Percentiles rank a stretch among this genome's conserved stretches.
phyloP scores from a whole-genome alignment of 1,139 yeast genomes.

The Suhomyces atakaporum region DNA sequence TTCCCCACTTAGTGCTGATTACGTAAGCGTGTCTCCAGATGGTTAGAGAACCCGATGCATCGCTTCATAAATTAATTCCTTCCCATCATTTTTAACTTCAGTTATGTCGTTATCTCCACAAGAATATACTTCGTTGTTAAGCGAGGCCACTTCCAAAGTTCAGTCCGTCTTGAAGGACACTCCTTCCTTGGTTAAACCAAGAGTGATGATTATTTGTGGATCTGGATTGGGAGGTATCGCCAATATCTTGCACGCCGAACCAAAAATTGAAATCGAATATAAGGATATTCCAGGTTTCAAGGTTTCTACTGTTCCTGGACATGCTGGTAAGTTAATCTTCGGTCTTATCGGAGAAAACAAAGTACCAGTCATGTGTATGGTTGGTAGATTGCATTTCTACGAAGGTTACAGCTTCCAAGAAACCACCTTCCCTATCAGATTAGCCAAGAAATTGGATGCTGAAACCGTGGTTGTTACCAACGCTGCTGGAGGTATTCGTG shows the following conservation, averaged over 20 bases:
- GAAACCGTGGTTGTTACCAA: slow-evolving; percentile 74
- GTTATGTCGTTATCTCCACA: slow-evolving; percentile 15
- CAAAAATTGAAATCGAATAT: slow-evolving; percentile 59
- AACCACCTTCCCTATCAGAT: slow-evolving; percentile 84
- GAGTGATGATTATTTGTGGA: slow-evolving; percentile 85
- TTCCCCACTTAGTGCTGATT: not conserved
- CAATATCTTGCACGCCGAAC: slow-evolving; percentile 43
- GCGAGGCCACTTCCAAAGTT: slow-evolving; percentile 23
- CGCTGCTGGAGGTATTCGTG: slow-evolving; percentile 90
- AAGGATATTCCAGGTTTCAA: slow-evolving; percentile 77
- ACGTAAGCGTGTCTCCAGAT: slow-evolving; percentile 1
- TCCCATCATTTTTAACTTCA: slow-evolving; percentile 4
- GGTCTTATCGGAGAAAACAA: slow-evolving; percentile 70
- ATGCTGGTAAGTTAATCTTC: slow-evolving; percentile 78
- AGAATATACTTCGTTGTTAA: slow-evolving; percentile 24
- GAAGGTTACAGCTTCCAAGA: slow-evolving; percentile 84
- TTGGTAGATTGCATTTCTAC: slow-evolving; percentile 87
- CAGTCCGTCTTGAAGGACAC: slow-evolving; percentile 15
- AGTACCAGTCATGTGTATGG: slow-evolving; percentile 90
- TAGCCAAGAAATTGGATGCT: slow-evolving; percentile 65
- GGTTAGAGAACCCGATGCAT: slow-evolving; percentile 1
- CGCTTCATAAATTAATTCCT: slow-evolving; percentile 6
- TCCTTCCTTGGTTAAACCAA: slow-evolving; percentile 42
- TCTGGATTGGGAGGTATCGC: slow-evolving; percentile 93
- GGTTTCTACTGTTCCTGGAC: slow-evolving; percentile 85